phyloP scores from a whole-genome alignment of 257 asterid species.

The Gardenia jasminoides region DNA sequence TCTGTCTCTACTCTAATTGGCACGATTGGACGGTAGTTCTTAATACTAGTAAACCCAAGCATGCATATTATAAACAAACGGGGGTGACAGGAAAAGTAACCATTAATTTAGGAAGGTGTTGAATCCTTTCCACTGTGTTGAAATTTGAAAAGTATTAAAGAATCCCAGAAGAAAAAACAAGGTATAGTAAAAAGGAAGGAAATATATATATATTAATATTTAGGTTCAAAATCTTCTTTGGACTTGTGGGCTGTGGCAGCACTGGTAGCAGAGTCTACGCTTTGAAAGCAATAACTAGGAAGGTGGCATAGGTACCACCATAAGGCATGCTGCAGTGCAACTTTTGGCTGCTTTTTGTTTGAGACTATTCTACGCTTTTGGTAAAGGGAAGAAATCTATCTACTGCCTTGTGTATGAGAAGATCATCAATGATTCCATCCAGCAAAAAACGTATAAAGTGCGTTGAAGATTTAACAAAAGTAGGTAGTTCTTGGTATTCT shows the following conservation, averaged over 20 bases:
- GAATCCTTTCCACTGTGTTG: conserved; percentile 9
- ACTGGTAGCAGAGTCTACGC: not conserved
- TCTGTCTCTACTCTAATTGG: not conserved
- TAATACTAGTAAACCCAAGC: conserved; percentile 5
- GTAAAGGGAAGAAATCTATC: conserved; percentile 38
- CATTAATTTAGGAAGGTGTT: not conserved
- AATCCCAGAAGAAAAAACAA: conserved; percentile 9
- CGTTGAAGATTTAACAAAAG: conserved; percentile 24
- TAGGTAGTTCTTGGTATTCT: not conserved
- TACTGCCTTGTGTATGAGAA: not conserved
- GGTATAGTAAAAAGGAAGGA: not conserved
- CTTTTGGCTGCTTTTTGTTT: conserved; percentile 38
- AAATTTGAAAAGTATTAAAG: conserved; percentile 14
- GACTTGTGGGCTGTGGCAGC: conserved; percentile 1
- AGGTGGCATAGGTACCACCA: not conserved
- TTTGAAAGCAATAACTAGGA: conserved; percentile 10
- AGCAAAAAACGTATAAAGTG: conserved; percentile 7
- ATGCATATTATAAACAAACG: not conserved
- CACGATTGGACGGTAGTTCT: not conserved
- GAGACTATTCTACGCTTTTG: conserved; percentile 35
- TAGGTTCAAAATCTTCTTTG: conserved; percentile 21
- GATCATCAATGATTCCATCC: not conserved
- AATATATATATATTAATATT: too few relatives aligned
- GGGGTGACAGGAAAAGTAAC: not conserved
- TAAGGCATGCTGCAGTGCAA: conserved; percentile 29